Evolutionary conservation across 768 basidiomycete genomes (phyloP), one percentile per base, ranked within the genome.

Genomic region (Boletus fagicola): DNA sequence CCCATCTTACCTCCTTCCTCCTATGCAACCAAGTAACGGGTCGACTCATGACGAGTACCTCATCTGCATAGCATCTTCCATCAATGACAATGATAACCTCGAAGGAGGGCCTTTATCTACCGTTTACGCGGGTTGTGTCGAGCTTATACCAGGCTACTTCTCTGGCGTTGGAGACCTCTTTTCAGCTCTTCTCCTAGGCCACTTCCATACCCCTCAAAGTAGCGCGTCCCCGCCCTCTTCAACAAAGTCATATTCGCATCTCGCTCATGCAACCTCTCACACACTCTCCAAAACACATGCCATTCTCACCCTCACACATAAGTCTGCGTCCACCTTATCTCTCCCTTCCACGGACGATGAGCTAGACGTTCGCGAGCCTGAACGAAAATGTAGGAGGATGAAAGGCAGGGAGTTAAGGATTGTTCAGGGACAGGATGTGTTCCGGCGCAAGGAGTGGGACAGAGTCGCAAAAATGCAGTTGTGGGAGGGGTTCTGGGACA

Each of bases 151-250:
- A 6, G 95, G 94, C 12, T 97, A 98, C 76, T 98, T 94, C 71
- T 90, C 92, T 20, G 97, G 97, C 26, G 95, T 97, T 12, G 97
- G 97, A 18, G 97, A 99, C 72, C 85, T 98, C 54, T 98, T 98
- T 76, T 94, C 94, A 7, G 91, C 96, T 1, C 83, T 98, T 54
- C 84, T 95, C 28, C 78, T 96, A 5, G 94, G 85, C 0, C 88
- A 94, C 65, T 98, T 85, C 71, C 68, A 78, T 43, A 70, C 76
- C 46, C 58, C 61, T 20, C 65, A 31, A 24, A 26, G 28, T 20
- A 33, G 22, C 42, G 1, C 51, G 1, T 24, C 24, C 10, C 44
- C 51, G 35, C 43, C 61, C 6, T 43, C 59, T 18, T 53, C 48
- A 16, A 20, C 42, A 53, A 56, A 61, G 20, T 12, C 54, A 9